Percentiles rank a stretch among this genome's conserved stretches.
Conservation (phyloP, 305 asterid species). For the Rubia tinctorum region DNA sequence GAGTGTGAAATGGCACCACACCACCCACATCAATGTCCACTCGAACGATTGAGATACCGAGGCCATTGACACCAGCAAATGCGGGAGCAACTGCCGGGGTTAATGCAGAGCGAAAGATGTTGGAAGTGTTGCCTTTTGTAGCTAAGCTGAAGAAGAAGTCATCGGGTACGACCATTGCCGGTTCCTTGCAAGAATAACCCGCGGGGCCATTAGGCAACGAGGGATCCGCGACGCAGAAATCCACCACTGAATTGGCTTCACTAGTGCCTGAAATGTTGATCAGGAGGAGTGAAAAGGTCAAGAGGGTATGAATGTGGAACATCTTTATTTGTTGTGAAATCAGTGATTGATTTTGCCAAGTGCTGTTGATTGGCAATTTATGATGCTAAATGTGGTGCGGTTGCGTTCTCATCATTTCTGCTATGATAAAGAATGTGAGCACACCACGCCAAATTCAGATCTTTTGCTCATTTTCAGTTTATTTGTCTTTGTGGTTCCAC, state of each 20-base stretch:
- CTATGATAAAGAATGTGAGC: too few species aligned
- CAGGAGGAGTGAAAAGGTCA: conserved; percentile 31
- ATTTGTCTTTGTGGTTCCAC: too few species aligned
- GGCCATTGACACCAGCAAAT: conserved; percentile 69
- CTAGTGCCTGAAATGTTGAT: conserved; percentile 27
- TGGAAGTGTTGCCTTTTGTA: conserved; percentile 50
- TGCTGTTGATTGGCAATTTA: too few species aligned
- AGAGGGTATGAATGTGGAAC: conserved; percentile 36
- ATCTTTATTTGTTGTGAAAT: conserved; percentile 19
- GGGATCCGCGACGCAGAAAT: conserved; percentile 81
- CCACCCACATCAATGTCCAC: conserved; percentile 64
- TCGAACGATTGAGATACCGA: conserved; percentile 60
- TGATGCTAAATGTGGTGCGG: too few species aligned
- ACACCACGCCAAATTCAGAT: too few species aligned
- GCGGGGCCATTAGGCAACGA: conserved; percentile 44
- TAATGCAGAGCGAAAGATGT: conserved; percentile 62
- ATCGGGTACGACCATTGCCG: conserved; percentile 30
- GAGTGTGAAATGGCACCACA: conserved; percentile 84
- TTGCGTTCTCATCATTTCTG: too few species aligned
- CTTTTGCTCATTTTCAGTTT: too few species aligned
- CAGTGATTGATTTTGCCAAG: too few species aligned
- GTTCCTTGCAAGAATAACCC: conserved; percentile 77
- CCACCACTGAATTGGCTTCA: conserved; percentile 43
- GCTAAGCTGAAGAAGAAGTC: conserved; percentile 65
- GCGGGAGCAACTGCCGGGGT: conserved; percentile 57